These are phyloP conservation scores for Hyaloperonospora brassicae DNA, from an alignment of 352 stramenopile species.

Conservation along the genomic window DNA sequence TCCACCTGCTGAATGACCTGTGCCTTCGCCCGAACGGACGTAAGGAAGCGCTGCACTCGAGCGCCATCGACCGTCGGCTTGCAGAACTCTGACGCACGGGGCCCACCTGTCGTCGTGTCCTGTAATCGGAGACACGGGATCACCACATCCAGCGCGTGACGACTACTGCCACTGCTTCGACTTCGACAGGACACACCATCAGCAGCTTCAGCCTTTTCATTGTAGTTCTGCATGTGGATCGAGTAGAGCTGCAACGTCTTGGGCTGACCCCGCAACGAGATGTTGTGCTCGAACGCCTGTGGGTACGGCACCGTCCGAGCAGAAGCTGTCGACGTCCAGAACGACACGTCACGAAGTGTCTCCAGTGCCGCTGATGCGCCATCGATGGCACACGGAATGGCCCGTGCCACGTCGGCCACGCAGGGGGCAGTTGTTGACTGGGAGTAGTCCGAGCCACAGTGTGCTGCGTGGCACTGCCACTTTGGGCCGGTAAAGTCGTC, in stretches of 20 bases:
- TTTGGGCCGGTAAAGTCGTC: constrained; percentile 17
- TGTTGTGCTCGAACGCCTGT: constrained; percentile 29
- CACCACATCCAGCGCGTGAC: constrained; percentile 31
- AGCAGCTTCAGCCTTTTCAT: background rate
- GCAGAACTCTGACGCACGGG: constrained; percentile 19
- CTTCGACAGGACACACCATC: no score
- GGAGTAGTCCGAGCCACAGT: constrained; percentile 30
- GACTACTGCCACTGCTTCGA: constrained; percentile 7
- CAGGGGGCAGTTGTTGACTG: constrained; percentile 29
- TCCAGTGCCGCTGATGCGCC: constrained; percentile 6
- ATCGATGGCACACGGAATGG: constrained; percentile 30
- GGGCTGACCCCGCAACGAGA: constrained; percentile 13
- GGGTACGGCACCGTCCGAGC: constrained; percentile 29
- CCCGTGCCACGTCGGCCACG: constrained; percentile 9
- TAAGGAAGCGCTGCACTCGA: constrained; percentile 24
- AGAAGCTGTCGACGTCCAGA: constrained; percentile 35
- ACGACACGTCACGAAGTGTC: constrained; percentile 14
- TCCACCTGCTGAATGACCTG: constrained; percentile 2
- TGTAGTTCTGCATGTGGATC: constrained; percentile 37
- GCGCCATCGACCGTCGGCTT: constrained; percentile 26
- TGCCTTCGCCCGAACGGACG: constrained; percentile 6
- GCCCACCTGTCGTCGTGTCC: constrained; percentile 2
- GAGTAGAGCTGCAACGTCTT: constrained; percentile 20
- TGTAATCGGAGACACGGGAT: constrained; percentile 34
- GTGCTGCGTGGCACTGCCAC: constrained; percentile 17